Evolutionary conservation across 306 rosid genomes (phyloP), one percentile per base, ranked within the genome.

Genomic region (Parietaria judaica): DNA sequence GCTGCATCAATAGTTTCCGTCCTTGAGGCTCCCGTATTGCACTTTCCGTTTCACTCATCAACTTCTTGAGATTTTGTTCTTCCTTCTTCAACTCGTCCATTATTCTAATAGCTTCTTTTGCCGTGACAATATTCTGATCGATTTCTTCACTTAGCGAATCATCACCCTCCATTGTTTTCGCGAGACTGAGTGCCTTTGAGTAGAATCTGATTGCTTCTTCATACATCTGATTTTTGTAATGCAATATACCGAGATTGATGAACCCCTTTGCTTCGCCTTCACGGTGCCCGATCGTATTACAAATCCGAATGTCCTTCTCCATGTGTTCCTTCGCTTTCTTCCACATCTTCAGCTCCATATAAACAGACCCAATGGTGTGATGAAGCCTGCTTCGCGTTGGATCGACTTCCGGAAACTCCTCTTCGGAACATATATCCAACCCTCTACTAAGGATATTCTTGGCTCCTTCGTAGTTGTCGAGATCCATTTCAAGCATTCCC

Each of bases 201-300:
- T 88, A 92, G 78, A 66, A 88, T 59, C 61, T 65, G 47, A 41
- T 60, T 2, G 94, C 95, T 7, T 86, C 88, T 16, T 86, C 86
- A 45, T 84, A 92, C 78, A 71, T 88, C 71, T 83, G 95, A 59
- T 66, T 77, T 83, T 80, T 81, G 69, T 80, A 80, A 82, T 84
- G 82, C 75, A 86, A 58, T 66, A 88, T 87, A 47, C 88, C 98
- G 12, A 85, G 85, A 77, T 88, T 92, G 37, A 84, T 79, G 51
- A 78, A 92, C 36, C 96, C 98, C 76, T 88, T 92, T 5, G 98
- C 96, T 72, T 86, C 98, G 61, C 95, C 98, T 80, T 86, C 88
- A 62, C 79, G 36, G 66, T 84, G 98, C 57, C 80, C 86, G 59
- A 88, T 88, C 60, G 75, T 76, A 45, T 82, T 79, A 72, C 98